phyloP scores from a whole-genome alignment of 345 rosid genomes.

The Hypericum perforatum region DNA sequence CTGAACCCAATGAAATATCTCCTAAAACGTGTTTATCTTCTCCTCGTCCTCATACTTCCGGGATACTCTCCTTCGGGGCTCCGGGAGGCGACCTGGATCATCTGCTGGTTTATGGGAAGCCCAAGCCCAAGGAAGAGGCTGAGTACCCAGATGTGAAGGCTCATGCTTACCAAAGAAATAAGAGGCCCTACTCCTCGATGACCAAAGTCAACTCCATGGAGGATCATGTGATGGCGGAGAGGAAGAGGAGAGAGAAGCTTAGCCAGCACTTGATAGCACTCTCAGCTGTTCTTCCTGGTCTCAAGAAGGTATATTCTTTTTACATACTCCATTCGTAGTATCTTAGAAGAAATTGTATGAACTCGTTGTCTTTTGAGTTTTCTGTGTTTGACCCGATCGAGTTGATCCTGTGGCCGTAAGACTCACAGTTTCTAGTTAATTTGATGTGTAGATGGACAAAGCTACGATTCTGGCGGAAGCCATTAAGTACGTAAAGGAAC shows the following conservation, averaged over 20 bases:
- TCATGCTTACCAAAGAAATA: slow-evolving; percentile 6
- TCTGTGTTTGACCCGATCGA: too few relatives aligned
- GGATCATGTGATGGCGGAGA: slow-evolving; percentile 80
- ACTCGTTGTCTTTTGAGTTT: too few relatives aligned
- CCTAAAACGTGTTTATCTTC: background rate
- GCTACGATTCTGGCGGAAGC: slow-evolving; percentile 75
- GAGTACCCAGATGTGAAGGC: slow-evolving; percentile 8
- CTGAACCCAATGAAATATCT: slow-evolving; percentile 8
- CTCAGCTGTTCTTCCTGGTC: slow-evolving; percentile 64
- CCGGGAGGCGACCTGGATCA: slow-evolving; percentile 8
- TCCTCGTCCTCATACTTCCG: slow-evolving; percentile 15
- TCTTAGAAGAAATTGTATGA: too few relatives aligned
- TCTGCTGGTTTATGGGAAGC: slow-evolving; percentile 12
- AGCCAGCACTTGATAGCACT: slow-evolving; percentile 60
- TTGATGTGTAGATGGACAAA: slow-evolving; percentile 35
- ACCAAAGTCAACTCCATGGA: background rate
- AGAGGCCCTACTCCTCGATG: slow-evolving; percentile 2
- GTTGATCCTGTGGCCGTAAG: too few relatives aligned
- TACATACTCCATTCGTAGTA: too few relatives aligned
- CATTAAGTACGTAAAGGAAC: slow-evolving; percentile 51
- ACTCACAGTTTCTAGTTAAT: background rate
- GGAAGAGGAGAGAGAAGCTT: slow-evolving; percentile 74
- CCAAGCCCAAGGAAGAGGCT: slow-evolving; percentile 25
- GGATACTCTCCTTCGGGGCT: slow-evolving; percentile 23
- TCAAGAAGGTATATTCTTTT: slow-evolving; percentile 65